Evolutionary conservation across 345 rosid genomes (phyloP), one percentile per base, ranked within the genome.

Genomic region (Kernera saxatilis): DNA sequence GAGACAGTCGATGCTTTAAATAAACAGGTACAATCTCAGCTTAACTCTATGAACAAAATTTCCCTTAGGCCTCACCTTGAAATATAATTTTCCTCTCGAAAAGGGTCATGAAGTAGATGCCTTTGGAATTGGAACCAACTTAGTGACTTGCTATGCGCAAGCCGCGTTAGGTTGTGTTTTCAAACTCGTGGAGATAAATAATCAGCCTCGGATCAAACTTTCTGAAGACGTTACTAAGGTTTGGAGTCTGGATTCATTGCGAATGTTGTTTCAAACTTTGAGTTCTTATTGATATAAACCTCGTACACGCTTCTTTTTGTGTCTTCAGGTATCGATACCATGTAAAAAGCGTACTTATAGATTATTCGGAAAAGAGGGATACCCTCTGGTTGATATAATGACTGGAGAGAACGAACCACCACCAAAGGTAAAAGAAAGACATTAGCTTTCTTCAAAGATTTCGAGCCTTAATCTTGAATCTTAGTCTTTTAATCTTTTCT

Each of bases 191-290:
- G 99, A 94, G 81, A 91, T 94, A 64, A 88, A 89, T 43, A 78
- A 73, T 64, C 91, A 91, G 79, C 99, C 98, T 66, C 92, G 97
- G 54, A 94, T 94, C 75, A 94, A 94, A 81, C 96, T 94, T 18
- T 94, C 99, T n/a, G 98, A 94, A 82, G 98, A 94, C 77, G 93
- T 94, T 76, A 80, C 99, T 21, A 94, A 91, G 98, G 99, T 94
- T 61, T 45, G 8, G 11, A 21, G 1, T 41, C 21, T 15, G 3
- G 3, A 36, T 1, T 43, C 6, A 17, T 15, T n/a, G 15, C 44
- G 4, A 64, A 8, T 67, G 15, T 49, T 71, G 35, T 46, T 22
- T 46, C 50, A 27, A 60, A 19, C 51, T 59, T 17, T 21, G 18
- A 21, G 50, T 41, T 33, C 59, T 75, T 36, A 49, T 71, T 37